Evolutionary conservation across 2,329 filamentous ascomycete species (phyloP).

Genomic region (Drechslerella coelobrocha): DNA sequence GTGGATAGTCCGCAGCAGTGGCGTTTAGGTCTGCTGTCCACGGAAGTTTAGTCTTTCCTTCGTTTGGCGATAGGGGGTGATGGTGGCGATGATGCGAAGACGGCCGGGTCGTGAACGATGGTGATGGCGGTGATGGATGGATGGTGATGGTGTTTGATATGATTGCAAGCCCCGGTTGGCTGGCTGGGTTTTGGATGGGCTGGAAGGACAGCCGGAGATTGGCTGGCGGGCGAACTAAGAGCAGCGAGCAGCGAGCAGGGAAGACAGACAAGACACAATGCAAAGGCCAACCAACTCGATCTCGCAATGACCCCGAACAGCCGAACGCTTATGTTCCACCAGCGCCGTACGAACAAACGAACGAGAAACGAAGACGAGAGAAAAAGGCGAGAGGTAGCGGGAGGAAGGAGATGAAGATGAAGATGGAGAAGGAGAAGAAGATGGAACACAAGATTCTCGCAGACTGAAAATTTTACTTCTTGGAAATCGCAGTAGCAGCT

Average conservation of each 20-base stretch:
- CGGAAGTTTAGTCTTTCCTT: background rate
- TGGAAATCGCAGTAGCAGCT: slow-evolving; percentile 2
- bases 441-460: background rate
- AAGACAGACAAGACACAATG: background rate
- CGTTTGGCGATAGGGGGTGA: slow-evolving; percentile 5
- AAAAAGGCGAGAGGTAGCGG: background rate
- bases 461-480: slow-evolving; percentile 13
- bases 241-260: background rate
- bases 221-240: background rate
- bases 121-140: slow-evolving; percentile 3
- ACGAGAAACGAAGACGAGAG: background rate
- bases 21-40: background rate
- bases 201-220: background rate
- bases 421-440: slow-evolving; percentile 3
- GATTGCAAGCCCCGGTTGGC: slow-evolving; percentile 16
- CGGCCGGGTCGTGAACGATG: no score
- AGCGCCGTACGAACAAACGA: slow-evolving; percentile 8
- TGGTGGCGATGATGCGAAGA: slow-evolving; percentile 6
- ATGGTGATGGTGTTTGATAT: background rate
- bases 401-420: background rate
- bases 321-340: slow-evolving; percentile 4
- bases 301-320: background rate
- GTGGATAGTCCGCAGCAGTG: background rate
- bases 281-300: background rate
- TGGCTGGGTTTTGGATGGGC: background rate